Conservation (phyloP, 2,329 filamentous ascomycete genomes). For the Parastagonospora nodorum region DNA sequence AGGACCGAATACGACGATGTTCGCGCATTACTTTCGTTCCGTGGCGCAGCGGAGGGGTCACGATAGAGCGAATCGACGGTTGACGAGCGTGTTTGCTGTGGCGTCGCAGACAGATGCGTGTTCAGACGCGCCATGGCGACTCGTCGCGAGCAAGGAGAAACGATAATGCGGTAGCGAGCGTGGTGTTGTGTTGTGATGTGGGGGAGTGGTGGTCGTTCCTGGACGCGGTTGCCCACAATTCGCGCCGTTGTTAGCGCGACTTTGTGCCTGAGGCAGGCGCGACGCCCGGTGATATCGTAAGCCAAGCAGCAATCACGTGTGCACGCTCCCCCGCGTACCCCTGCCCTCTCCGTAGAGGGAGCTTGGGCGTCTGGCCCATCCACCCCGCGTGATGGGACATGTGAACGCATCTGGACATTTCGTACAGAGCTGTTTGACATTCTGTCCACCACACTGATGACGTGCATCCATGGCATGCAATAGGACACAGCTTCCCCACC, state of each 20-base stretch:
- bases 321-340: constrained; percentile 25
- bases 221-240: constrained; percentile 15
- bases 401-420: too few relatives aligned
- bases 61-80: constrained; percentile 44
- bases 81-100: constrained; percentile 31
- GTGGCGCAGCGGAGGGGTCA: constrained; percentile 41
- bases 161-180: constrained; percentile 3
- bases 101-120: constrained; percentile 37
- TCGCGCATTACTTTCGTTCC: constrained; percentile 18
- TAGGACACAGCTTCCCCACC: constrained; percentile 25
- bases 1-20: constrained; percentile 38
- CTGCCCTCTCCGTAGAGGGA: constrained; percentile 6
- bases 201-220: not conserved
- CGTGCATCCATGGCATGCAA: constrained; percentile 27
- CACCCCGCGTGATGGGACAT: constrained; percentile 7
- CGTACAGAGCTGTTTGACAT: too few relatives aligned
- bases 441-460: constrained; percentile 3
- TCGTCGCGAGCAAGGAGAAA: not conserved
- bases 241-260: constrained; percentile 5
- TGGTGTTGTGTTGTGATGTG: constrained; percentile 3
- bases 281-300: constrained; percentile 12
- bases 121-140: constrained; percentile 46
- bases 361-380: constrained; percentile 12
- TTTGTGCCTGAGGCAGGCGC: constrained; percentile 14
- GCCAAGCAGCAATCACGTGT: constrained; percentile 27